phyloP scores from a whole-genome alignment of 306 rosid genomes.

The Leucaena leucocephala region DNA sequence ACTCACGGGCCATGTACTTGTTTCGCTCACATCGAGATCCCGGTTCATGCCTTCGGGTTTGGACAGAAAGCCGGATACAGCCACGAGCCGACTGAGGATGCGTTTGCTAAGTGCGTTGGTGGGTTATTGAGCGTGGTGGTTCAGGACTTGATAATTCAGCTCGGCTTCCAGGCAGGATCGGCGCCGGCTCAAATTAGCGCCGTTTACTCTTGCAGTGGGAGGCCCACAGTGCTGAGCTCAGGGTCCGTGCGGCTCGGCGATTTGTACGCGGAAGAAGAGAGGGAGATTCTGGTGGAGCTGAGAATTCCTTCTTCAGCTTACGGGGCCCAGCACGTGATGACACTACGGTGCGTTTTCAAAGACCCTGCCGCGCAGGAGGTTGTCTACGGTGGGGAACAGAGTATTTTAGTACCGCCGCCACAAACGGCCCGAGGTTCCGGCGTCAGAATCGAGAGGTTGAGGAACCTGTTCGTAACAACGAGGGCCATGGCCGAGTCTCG shows the following conservation, averaged over 20 bases:
- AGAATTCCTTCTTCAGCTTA: conserved; percentile 41
- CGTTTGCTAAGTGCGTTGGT: conserved; percentile 56
- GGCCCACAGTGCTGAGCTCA: conserved; percentile 47
- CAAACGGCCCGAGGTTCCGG: conserved; percentile 15
- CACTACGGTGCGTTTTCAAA: conserved; percentile 47
- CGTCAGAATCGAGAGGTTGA: conserved; percentile 44
- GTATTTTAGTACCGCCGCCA: conserved; percentile 38
- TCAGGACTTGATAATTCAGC: conserved; percentile 57
- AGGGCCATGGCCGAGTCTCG: conserved; percentile 67
- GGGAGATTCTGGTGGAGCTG: conserved; percentile 60
- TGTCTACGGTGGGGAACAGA: conserved; percentile 48
- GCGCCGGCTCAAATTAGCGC: conserved; percentile 52
- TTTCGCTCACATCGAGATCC: conserved; percentile 54
- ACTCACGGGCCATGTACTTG: conserved; percentile 45
- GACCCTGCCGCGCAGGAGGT: conserved; percentile 48
- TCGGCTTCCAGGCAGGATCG: conserved; percentile 41
- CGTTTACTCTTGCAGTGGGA: conserved; percentile 48
- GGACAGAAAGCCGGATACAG: conserved; percentile 36
- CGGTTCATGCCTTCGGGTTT: conserved; percentile 57
- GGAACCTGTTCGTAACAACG: conserved; percentile 47
- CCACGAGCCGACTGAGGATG: conserved; percentile 55
- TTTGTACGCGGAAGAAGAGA: conserved; percentile 64
- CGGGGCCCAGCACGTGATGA: conserved; percentile 52
- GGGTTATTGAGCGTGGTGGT: conserved; percentile 55
- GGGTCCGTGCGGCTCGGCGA: conserved; percentile 57